Conservation (phyloP, 306 rosid genomes). For the Malus sieversii region DNA sequence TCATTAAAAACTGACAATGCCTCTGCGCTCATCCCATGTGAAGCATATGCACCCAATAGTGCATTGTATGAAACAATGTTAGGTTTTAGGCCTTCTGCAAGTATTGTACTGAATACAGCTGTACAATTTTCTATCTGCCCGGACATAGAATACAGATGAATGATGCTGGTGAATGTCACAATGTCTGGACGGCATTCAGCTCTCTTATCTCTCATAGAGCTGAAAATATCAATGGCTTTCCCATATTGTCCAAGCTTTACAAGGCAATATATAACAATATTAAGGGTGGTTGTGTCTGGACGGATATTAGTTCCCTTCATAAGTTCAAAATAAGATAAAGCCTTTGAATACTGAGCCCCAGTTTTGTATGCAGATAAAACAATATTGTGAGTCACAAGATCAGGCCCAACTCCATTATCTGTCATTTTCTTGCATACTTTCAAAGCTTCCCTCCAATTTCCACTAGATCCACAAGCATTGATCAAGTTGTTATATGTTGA, state of each 20-base stretch:
- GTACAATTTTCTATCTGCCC: slow-evolving; percentile 77
- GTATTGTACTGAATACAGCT: slow-evolving; percentile 62
- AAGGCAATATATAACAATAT: slow-evolving; percentile 79
- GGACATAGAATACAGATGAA: slow-evolving; percentile 66
- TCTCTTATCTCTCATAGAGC: slow-evolving; percentile 72
- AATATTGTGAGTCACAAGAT: slow-evolving; percentile 94
- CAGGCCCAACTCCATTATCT: slow-evolving; percentile 96
- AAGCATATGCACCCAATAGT: slow-evolving; percentile 83
- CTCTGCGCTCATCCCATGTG: slow-evolving; percentile 61
- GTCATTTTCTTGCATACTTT: slow-evolving; percentile 88
- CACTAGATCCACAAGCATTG: slow-evolving; percentile 94
- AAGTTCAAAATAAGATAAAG: slow-evolving; percentile 82
- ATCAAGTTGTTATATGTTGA: slow-evolving; percentile 88
- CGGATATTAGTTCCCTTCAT: slow-evolving; percentile 84
- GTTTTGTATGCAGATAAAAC: slow-evolving; percentile 77
- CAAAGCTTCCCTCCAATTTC: slow-evolving; percentile 96
- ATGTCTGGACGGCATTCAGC: slow-evolving; percentile 77
- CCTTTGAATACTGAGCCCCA: slow-evolving; percentile 87
- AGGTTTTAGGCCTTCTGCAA: slow-evolving; percentile 83
- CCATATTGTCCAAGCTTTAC: slow-evolving; percentile 65
- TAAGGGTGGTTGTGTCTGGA: slow-evolving; percentile 73
- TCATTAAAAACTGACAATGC: slow-evolving; percentile 58
- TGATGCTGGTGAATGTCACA: slow-evolving; percentile 82
- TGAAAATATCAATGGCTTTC: slow-evolving; percentile 61
- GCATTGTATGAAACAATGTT: slow-evolving; percentile 71